These are phyloP conservation scores for Populus hybrid DNA, from an alignment of 441 rosid species.

Conservation along the genomic window DNA sequence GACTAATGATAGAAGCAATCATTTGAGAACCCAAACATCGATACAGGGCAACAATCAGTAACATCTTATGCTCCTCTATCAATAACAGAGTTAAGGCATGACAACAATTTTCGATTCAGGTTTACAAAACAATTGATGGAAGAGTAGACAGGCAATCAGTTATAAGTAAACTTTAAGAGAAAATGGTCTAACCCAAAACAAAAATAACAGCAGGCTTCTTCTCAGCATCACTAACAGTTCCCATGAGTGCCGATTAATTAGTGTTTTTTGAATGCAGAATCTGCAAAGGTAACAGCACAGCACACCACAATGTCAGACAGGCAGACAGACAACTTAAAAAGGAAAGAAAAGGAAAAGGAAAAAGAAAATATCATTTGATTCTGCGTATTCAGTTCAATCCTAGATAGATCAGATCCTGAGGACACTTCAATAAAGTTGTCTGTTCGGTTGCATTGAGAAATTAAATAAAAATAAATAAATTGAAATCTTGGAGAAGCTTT, in stretches of 20 bases:
- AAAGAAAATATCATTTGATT: not conserved
- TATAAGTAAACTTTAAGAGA: not conserved
- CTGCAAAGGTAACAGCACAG: not conserved
- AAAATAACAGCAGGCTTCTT: conserved; percentile 79
- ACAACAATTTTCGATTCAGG: not conserved
- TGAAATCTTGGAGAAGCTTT: not conserved
- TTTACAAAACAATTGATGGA: not conserved
- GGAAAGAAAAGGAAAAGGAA: not conserved
- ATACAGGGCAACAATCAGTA: not conserved
- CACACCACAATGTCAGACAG: not conserved
- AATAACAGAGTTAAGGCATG: not conserved
- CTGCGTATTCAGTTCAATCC: not conserved
- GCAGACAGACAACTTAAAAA: not conserved
- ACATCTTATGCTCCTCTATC: not conserved
- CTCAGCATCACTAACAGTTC: conserved; percentile 17
- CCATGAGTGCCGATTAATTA: not conserved
- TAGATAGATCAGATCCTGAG: no score
- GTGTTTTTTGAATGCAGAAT: not conserved
- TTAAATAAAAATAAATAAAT: no score
- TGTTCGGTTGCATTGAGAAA: not conserved
- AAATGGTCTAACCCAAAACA: conserved; percentile 65
- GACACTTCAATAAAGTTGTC: not conserved
- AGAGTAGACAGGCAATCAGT: not conserved
- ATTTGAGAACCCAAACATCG: not conserved
- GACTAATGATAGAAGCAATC: not conserved